Base-by-base conservation (phyloP, 768 basidiomycete species). In the Favolaschia claudopus region DNA sequence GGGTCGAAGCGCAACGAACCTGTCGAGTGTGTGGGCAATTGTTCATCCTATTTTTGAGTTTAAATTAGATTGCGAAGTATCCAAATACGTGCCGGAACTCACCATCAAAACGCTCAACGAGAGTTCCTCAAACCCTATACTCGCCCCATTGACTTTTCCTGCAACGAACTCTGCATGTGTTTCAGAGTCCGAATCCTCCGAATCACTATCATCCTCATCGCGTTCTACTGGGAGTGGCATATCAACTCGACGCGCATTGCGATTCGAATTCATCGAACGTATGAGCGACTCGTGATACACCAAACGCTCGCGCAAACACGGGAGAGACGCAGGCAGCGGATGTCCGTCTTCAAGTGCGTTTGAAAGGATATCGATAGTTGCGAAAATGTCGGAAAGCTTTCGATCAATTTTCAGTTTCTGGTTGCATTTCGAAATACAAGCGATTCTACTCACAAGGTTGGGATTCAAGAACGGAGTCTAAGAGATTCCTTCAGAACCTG, bases 381-480 rank as follows among this genome's bases (percentile, higher is more conserved):
- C 70, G 56, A 82, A 81, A 33, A 80, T 57, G 52, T 82, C 80
- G 2, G 79, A 76, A 15, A 82, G 70, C 80, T 82, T n/a, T n/a
- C 39, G 28, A 28, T 6, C 4, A 15, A 22, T 24, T 13, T 10
- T 54, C 34, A 29, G 34, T 15, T 12, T 28, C 50, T 25, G 46
- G 31, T 42, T 28, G 12, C 28, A 14, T 5, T 34, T 31, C 17
- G 37, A 36, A 34, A 10, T 32, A 47, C 19, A 15, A 1, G 4
- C 24, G 39, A 32, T 33, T 19, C 4, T 12, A 58, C 77, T 64
- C 59, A 79, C 80, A 4, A 82, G 70, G 46, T 79, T 79, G 0
- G 80, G 79, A 51, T 82, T 82, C 48, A 82, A 64, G 58, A 76
- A 80, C 10, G 80, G 79, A 7, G 80, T 79, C 79, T 81, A 45